Base-by-base conservation (phyloP, 176 grass and related monocot species). In the Dactylis glomerata region DNA sequence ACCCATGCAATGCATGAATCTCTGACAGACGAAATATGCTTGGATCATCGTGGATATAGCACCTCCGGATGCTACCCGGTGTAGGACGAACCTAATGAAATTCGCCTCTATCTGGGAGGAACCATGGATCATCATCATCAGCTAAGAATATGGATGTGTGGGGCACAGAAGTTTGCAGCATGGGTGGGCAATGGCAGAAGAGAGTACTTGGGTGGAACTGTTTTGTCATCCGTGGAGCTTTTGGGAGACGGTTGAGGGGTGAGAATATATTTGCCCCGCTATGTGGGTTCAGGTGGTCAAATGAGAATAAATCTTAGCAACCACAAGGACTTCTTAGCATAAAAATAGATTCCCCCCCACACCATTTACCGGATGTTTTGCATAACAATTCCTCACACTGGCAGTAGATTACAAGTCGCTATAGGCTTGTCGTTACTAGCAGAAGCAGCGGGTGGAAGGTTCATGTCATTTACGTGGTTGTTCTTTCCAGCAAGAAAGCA, bases 201-300 rank as follows among this genome's bases (percentile, higher is more conserved):
- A 44, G 68, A 86, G 84, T 89, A 63, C 79, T 63, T 87, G 70
- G 69, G 47, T 81, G 81, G 81, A 66, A 34, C 84, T 87, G 63
- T 81, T 81, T 81, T 77, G 70, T 58, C 68, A 67, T 81, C 23
- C 26, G 40, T 55, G 67, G 49, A 76, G 56, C 73, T 59, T 90
- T 63, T 81, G 15, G 62, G 63, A 27, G 68, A 84, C 79, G 66
- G 46, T 63, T 82, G 56, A 69, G 27, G 67, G 56, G 31, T 68
- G 77, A 80, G 52, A 77, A 87, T 30, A 72, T 30, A 81, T 83
- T 73, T 71, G 72, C 47, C 68, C 64, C 71, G 77, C 46, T 69
- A 34, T 67, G 32, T 46, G 41, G 9, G 69, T 68, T 82, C 81
- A 73, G 81, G 47, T 82, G 87, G 87, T 90, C 84, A 84, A 84